A percentile compares a stretch with the other conserved stretches of the same genome.
These are phyloP conservation scores for Hippophae rhamnoides DNA, from an alignment of 306 rosid species.

Conservation along the genomic window DNA sequence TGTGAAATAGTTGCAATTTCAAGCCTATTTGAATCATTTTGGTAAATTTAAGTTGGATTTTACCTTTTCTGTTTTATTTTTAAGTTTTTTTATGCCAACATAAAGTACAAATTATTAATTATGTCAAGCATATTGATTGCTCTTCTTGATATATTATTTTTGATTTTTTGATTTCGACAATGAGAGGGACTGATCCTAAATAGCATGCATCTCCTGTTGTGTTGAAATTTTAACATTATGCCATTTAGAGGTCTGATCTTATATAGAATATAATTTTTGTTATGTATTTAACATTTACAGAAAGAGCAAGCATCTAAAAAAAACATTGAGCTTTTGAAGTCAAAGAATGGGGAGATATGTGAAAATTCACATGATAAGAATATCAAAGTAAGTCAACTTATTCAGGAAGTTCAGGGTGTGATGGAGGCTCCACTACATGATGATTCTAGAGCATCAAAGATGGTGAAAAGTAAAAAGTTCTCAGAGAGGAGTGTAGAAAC, in stretches of 20 bases:
- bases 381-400: slow-evolving; percentile 15
- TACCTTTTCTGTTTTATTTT: too few relatives aligned
- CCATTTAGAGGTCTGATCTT: background rate
- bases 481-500: slow-evolving; percentile 28
- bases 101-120: too few relatives aligned
- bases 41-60: too few relatives aligned
- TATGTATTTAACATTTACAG: slow-evolving; percentile 18
- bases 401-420: slow-evolving; percentile 10
- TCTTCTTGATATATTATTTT: too few relatives aligned
- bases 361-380: slow-evolving; percentile 12
- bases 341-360: slow-evolving; percentile 13
- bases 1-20: too few relatives aligned
- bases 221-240: background rate
- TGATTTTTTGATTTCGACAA: too few relatives aligned
- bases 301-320: slow-evolving; percentile 25
- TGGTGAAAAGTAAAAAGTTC: slow-evolving; percentile 22
- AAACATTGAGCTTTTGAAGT: slow-evolving; percentile 13
- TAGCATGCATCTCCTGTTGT: background rate
- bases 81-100: too few relatives aligned
- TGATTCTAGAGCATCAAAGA: slow-evolving; percentile 19
- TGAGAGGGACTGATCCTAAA: too few relatives aligned
- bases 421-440: background rate
- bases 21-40: too few relatives aligned
- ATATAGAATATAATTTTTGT: background rate
- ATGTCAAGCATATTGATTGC: too few relatives aligned